Conservation (phyloP, 2,329 filamentous ascomycete genomes). For the Sclerotinia borealis region DNA sequence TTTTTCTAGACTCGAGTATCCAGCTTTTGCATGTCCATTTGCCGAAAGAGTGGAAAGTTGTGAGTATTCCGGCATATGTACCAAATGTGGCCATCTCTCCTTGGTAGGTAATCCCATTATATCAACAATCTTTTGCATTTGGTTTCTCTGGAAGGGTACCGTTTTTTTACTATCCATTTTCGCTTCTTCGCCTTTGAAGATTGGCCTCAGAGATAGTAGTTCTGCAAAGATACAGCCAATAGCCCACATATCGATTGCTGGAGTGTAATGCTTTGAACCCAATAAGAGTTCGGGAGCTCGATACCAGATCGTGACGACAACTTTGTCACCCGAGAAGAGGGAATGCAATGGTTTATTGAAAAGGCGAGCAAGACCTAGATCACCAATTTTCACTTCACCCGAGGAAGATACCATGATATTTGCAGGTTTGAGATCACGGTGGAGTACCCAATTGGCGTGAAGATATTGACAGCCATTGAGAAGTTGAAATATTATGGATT, state of each 20-base stretch:
- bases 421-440: conserved; percentile 93
- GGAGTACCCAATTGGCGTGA: conserved; percentile 93
- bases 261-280: conserved; percentile 91
- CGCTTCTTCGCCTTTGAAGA: conserved; percentile 97
- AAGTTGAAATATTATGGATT: conserved; percentile 92
- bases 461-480: conserved; percentile 92
- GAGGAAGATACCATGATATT: conserved; percentile 96
- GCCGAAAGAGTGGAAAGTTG: conserved; percentile 57
- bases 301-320: conserved; percentile 99
- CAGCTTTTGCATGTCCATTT: conserved; percentile 36
- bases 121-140: conserved; percentile 98
- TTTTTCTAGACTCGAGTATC: conserved; percentile 55
- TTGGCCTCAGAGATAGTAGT: conserved; percentile 79
- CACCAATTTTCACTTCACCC: conserved; percentile 90
- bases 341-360: conserved; percentile 93
- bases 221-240: conserved; percentile 98
- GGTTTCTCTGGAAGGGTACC: conserved; percentile 93
- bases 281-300: conserved; percentile 89
- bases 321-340: conserved; percentile 90
- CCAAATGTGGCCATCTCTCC: conserved; percentile 79
- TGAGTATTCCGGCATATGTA: conserved; percentile 78
- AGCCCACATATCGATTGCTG: conserved; percentile 95
- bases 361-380: conserved; percentile 82
- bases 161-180: conserved; percentile 99
- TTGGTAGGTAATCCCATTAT: conserved; percentile 88